A percentile compares a stretch with the other conserved stretches of the same genome.
These are phyloP conservation scores for Aspergillus vadensis DNA, from an alignment of 2,329 filamentous ascomycete species.

Conservation along the genomic window DNA sequence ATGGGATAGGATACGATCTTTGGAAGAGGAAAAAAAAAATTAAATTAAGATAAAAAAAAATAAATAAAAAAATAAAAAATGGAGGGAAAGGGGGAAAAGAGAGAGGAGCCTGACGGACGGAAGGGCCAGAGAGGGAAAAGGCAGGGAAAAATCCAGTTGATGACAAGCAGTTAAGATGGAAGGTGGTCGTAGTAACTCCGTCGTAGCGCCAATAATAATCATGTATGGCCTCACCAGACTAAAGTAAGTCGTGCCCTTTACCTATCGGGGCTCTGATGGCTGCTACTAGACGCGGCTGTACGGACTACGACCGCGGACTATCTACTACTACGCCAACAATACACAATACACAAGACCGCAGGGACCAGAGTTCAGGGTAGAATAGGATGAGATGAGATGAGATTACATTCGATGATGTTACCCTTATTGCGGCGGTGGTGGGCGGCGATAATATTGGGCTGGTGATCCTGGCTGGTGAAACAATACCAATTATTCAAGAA, in stretches of 20 bases:
- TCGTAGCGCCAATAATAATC: conserved; percentile 8
- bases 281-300: conserved; percentile 1
- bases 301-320: background rate
- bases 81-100: conserved; percentile 5
- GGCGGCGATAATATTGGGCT: too few relatives aligned
- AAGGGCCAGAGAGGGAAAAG: background rate
- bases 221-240: conserved; percentile 8
- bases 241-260: background rate
- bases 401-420: background rate
- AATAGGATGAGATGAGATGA: background rate
- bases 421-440: too few relatives aligned
- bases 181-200: conserved; percentile 6
- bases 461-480: background rate
- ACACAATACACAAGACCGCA: background rate
- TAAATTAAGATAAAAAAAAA: background rate
- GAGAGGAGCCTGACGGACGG: background rate
- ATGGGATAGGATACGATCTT: background rate
- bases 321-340: background rate
- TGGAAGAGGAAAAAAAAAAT: conserved; percentile 9
- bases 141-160: conserved; percentile 4
- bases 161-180: conserved; percentile 1
- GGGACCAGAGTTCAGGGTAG: too few relatives aligned
- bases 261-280: conserved; percentile 4
- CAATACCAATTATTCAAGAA: background rate
- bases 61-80: background rate